Base-by-base conservation (phyloP, 2,329 filamentous ascomycete genomes). In the Microcera coccophila region DNA sequence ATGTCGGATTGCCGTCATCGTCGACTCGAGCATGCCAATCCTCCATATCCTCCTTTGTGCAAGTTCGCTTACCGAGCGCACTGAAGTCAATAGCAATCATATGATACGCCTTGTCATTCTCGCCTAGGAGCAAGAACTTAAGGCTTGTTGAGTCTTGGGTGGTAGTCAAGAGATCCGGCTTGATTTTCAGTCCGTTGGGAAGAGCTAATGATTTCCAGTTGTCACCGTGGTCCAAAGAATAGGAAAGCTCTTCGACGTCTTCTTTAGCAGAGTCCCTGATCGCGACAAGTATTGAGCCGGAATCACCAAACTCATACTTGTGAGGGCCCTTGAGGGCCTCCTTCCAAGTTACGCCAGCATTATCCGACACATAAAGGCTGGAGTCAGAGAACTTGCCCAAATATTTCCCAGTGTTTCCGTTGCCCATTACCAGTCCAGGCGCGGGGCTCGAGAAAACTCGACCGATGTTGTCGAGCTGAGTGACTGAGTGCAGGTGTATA, bases 241-340 rank as follows among this genome's bases (percentile, higher is more conserved):
- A 98, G 28, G 67, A 73, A 38, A 84, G 64, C 50, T 82, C 74
- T 24, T 69, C 66, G 15, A 79, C 60, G 48, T 80, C 75, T 42
- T 84, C 72, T 43, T 82, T 69, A 28, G 81, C 69, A 1, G 84
- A 87, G 56, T 95, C 87, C 49, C 79, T 76, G 28, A 97, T 74
- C 4, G 93, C 93, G 21, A 97, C 76, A 21, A 98, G 72, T 16
- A 98, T 79, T 14, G 90, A 90, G 2, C 93, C 93, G 53, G 94
- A 85, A 56, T 96, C 91, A 40, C 93, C 93, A 63, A 97, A 94
- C 60, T 96, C 90, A 65, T 95, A 98, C 63, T 94, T 93, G 69
- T 97, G 90, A 11, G 90, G 86, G 16, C 88, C 87, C 14, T 90
- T 74, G 4, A 87, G 75, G 1, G 83, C 79, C 60, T 82, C 73